A percentile compares a stretch with the other conserved stretches of the same genome.
phyloP scores from a whole-genome alignment of 169 alveolate species.

The Plasmodium berghei region DNA sequence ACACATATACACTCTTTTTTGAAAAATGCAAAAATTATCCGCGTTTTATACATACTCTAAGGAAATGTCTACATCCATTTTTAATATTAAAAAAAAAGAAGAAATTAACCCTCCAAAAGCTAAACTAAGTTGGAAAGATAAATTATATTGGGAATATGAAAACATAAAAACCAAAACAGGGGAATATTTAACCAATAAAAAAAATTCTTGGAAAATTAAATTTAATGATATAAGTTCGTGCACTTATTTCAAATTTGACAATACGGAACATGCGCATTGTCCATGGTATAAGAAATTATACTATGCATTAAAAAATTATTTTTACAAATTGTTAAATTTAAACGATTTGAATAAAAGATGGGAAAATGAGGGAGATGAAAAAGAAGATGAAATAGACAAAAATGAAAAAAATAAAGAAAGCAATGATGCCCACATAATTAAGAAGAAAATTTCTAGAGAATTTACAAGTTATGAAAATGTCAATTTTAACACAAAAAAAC shows the following conservation, averaged over 20 bases:
- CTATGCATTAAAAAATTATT: constrained; percentile 23
- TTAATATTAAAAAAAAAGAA: constrained; percentile 36
- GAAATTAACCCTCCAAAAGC: constrained; percentile 19
- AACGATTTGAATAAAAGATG: neutral
- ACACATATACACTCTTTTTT: no score
- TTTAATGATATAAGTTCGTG: constrained; percentile 5
- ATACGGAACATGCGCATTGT: constrained; percentile 42
- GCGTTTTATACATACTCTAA: constrained; percentile 51
- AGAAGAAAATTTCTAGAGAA: constrained; percentile 27
- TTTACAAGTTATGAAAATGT: constrained; percentile 38
- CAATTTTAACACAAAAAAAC: constrained; percentile 20
- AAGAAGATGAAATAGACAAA: neutral
- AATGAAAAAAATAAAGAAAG: neutral
- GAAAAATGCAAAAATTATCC: constrained; percentile 35
- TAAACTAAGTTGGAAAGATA: constrained; percentile 37
- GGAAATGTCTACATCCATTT: constrained; percentile 37
- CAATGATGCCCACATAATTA: neutral
- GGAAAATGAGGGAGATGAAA: neutral
- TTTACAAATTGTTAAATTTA: constrained; percentile 36
- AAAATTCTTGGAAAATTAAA: constrained; percentile 24
- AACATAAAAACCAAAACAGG: constrained; percentile 27
- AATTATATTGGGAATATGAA: constrained; percentile 29
- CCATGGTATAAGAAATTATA: constrained; percentile 73
- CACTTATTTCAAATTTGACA: constrained; percentile 15
- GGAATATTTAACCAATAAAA: constrained; percentile 27